phyloP scores from a whole-genome alignment of 2,329 filamentous ascomycete genomes.

The Pestalotiopsis sp. region DNA sequence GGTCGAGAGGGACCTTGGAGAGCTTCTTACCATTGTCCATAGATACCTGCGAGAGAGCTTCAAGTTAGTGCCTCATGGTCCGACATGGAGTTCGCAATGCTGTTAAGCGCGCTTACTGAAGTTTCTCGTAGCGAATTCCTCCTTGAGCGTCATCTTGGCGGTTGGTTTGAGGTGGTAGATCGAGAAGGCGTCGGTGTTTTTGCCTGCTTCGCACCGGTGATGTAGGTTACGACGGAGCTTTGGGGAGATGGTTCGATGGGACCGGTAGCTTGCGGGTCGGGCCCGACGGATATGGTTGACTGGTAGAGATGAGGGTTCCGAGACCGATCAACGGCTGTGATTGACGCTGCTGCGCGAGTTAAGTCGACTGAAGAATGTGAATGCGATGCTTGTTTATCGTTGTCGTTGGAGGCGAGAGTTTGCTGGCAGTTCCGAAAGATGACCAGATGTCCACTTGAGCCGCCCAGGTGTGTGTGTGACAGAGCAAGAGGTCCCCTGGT shows the following conservation, averaged over 20 bases:
- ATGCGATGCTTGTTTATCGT: slow-evolving; percentile 4
- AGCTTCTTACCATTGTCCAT: slow-evolving; percentile 74
- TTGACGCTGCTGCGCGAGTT: not conserved
- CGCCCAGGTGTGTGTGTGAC: not conserved
- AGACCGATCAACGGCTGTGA: not conserved
- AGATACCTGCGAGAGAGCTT: slow-evolving; percentile 59
- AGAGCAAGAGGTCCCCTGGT: not conserved
- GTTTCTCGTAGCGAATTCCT: slow-evolving; percentile 73
- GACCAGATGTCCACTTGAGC: slow-evolving; percentile 12
- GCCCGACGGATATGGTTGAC: not conserved
- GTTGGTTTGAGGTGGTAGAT: slow-evolving; percentile 15
- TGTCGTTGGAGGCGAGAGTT: not conserved
- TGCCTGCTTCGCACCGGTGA: slow-evolving; percentile 5
- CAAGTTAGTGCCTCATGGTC: slow-evolving; percentile 34
- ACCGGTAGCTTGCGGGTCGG: slow-evolving; percentile 3
- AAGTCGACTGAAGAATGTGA: not conserved
- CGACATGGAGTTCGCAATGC: not conserved
- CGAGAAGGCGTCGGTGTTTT: not conserved
- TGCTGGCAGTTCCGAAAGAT: slow-evolving; percentile 3
- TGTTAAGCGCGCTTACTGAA: slow-evolving; percentile 62
- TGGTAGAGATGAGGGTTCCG: not conserved
- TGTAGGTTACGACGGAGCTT: slow-evolving; percentile 9
- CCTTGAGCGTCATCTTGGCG: slow-evolving; percentile 68
- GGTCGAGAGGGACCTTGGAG: not conserved
- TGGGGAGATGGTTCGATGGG: not conserved